Conservation (phyloP, 1,139 yeast genomes). For the Candida sp. region DNA sequence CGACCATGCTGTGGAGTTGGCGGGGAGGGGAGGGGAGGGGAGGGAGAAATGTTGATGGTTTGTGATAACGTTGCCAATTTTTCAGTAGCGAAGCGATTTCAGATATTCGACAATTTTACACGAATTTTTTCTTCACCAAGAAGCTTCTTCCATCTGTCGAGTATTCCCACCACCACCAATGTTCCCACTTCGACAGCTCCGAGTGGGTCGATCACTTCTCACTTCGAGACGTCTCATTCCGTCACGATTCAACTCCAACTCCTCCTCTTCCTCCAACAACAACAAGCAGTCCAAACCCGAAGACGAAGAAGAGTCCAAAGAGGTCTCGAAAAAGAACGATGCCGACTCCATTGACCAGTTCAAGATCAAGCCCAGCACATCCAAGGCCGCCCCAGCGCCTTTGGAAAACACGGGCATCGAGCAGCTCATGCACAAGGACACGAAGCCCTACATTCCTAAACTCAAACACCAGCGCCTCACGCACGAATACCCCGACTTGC, state of each 20-base stretch:
- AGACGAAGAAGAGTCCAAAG: conserved; percentile 1
- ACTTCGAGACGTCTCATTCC: neutral
- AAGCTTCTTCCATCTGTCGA: neutral
- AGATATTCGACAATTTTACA: too few relatives aligned
- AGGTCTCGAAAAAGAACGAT: conserved; percentile 3
- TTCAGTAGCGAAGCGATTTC: too few relatives aligned
- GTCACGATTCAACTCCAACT: conserved; percentile 5
- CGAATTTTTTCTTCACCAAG: neutral
- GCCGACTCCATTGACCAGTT: conserved; percentile 2
- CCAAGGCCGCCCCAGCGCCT: conserved; percentile 49
- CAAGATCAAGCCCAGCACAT: conserved; percentile 23
- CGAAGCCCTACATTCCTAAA: conserved; percentile 59
- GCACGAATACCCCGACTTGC: conserved; percentile 68
- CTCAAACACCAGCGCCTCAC: conserved; percentile 55
- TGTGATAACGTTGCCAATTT: too few relatives aligned
- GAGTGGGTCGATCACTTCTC: neutral
- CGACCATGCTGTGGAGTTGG: conserved; percentile 13
- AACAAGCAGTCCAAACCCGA: neutral
- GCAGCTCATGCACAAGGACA: conserved; percentile 40
- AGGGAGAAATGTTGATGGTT: too few relatives aligned
- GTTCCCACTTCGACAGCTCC: conserved; percentile 2
- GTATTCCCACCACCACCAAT: neutral
- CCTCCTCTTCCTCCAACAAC: neutral
- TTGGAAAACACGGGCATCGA: conserved; percentile 32
- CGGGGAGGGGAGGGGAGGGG: too few relatives aligned